Conservation (phyloP, 108 stramenopile species). For the Chaetoceros tenuissimus region DNA sequence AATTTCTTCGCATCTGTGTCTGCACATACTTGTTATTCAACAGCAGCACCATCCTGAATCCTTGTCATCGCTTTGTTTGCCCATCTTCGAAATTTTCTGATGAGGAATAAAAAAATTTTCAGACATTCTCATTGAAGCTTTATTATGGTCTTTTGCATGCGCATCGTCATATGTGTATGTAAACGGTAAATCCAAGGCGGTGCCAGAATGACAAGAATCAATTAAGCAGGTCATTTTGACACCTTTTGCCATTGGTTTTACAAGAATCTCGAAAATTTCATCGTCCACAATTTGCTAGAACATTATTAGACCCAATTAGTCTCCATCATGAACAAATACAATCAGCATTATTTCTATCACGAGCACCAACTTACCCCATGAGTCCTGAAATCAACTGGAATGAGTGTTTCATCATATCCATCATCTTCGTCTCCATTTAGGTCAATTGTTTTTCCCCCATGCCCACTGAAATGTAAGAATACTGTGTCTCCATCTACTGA, state of each 20-base stretch:
- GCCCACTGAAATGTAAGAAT: conserved; percentile 59
- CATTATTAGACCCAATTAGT: too few relatives aligned
- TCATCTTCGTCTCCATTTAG: conserved; percentile 54
- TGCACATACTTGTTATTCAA: too few relatives aligned
- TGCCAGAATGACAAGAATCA: conserved; percentile 79
- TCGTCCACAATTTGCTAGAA: conserved; percentile 89
- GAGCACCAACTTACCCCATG: too few relatives aligned
- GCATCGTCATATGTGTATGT: conserved; percentile 61
- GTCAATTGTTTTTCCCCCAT: conserved; percentile 50
- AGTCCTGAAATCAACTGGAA: conserved; percentile 91
- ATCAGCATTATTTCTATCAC: too few relatives aligned
- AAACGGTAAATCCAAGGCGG: conserved; percentile 74
- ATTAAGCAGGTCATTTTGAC: conserved; percentile 69
- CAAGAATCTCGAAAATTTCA: conserved; percentile 64
- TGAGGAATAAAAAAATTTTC: too few relatives aligned
- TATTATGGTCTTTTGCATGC: too few relatives aligned
- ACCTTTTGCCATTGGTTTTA: conserved; percentile 66
- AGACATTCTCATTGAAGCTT: too few relatives aligned
- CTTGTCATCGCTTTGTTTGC: too few relatives aligned
- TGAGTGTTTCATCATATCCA: conserved; percentile 80
- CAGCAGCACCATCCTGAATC: too few relatives aligned
- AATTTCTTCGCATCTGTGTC: too few relatives aligned
- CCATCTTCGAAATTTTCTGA: too few relatives aligned
- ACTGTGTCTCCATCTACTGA: conserved; percentile 46
- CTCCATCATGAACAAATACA: too few relatives aligned